Evolutionary conservation across 352 stramenopile species (phyloP).

Genomic region (Phytophthora uliginosa): DNA sequence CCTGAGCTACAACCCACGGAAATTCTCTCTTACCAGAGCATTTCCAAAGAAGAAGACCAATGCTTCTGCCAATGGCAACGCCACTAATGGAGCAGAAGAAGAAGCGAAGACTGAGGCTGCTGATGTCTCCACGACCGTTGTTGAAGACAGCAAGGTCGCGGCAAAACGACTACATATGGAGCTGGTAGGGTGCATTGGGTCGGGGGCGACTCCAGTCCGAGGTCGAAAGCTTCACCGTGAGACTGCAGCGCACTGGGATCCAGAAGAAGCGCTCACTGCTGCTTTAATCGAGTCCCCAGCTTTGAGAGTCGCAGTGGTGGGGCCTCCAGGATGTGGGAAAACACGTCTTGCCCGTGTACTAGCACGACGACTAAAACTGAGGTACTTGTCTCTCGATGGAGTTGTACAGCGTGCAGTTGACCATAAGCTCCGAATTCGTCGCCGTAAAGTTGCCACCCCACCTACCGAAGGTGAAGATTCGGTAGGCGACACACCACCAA

Average conservation of each 20-base stretch:
- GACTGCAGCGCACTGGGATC: slow-evolving; percentile 44
- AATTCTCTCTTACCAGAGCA: slow-evolving; percentile 72
- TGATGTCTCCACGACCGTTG: slow-evolving; percentile 7
- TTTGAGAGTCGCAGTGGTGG: slow-evolving; percentile 63
- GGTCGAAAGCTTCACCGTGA: slow-evolving; percentile 28
- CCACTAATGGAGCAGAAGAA: slow-evolving; percentile 10
- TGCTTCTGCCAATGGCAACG: slow-evolving; percentile 4
- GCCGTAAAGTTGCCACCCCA: not conserved
- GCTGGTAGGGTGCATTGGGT: slow-evolving; percentile 31
- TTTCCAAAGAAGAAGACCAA: slow-evolving; percentile 45
- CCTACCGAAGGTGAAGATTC: slow-evolving; percentile 16
- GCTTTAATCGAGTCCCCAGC: slow-evolving; percentile 56
- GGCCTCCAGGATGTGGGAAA: slow-evolving; percentile 65
- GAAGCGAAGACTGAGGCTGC: not conserved
- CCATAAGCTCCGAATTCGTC: slow-evolving; percentile 32
- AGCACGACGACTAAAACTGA: slow-evolving; percentile 51
- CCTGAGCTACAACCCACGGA: slow-evolving; percentile 77
- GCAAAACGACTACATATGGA: slow-evolving; percentile 29
- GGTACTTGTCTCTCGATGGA: slow-evolving; percentile 55
- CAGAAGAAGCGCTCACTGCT: slow-evolving; percentile 47
- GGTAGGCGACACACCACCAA: slow-evolving; percentile 3
- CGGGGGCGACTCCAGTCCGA: slow-evolving; percentile 31
- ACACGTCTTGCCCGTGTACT: slow-evolving; percentile 60
- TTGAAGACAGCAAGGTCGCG: slow-evolving; percentile 19
- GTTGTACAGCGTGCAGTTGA: slow-evolving; percentile 55